A percentile compares a stretch with the other conserved stretches of the same genome.
phyloP scores from a whole-genome alignment of 2,329 filamentous ascomycete genomes.

The Colletotrichum euphorbiae region DNA sequence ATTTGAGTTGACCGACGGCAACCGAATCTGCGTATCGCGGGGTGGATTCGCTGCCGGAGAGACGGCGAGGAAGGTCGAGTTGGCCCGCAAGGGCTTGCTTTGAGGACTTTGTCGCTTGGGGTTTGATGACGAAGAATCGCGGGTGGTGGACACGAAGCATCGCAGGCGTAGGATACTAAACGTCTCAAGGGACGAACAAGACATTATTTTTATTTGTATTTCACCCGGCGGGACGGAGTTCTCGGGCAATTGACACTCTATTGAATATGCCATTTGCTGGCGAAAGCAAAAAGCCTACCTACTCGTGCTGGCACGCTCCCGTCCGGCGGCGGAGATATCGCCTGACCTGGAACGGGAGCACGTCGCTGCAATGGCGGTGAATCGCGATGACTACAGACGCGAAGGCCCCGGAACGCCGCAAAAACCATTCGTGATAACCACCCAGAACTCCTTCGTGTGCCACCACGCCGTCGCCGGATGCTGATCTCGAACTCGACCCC shows the following conservation, averaged over 20 bases:
- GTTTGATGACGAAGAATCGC: not conserved
- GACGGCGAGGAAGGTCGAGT: constrained; percentile 79
- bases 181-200: not conserved
- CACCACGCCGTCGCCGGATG: constrained; percentile 40
- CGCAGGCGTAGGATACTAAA: constrained; percentile 23
- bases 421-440: constrained; percentile 40
- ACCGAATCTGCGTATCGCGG: constrained; percentile 78
- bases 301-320: constrained; percentile 32
- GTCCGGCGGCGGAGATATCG: not conserved
- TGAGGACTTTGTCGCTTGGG: constrained; percentile 49
- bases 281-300: constrained; percentile 37
- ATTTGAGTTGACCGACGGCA: constrained; percentile 78
- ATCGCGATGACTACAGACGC: constrained; percentile 28
- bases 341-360: not conserved
- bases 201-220: not conserved
- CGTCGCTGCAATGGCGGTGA: constrained; percentile 29
- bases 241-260: constrained; percentile 35
- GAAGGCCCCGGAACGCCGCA: constrained; percentile 39
- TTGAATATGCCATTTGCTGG: constrained; percentile 32
- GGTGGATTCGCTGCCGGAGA: constrained; percentile 80
- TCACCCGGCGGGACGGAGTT: not conserved
- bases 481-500: constrained; percentile 38
- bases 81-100: constrained; percentile 82
- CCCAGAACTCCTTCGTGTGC: constrained; percentile 38
- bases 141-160: not conserved